Evolutionary conservation across 495 filamentous ascomycete species (phyloP).

Genomic region (Penicillium crystallinum): DNA sequence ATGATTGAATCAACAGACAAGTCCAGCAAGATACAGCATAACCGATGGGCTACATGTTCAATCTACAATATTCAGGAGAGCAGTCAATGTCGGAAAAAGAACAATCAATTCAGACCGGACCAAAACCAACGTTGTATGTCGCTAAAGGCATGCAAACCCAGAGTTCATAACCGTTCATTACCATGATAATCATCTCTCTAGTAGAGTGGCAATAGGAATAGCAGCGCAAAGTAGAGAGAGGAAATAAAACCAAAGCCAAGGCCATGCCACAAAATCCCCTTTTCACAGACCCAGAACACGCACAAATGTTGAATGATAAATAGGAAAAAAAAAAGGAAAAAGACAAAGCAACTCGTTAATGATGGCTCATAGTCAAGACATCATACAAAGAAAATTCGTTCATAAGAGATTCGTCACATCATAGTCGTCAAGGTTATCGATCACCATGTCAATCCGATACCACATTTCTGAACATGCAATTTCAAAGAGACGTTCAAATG

Average conservation of each 20-base stretch:
- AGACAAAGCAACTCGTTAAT: slow-evolving; percentile 4
- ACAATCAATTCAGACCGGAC: background rate
- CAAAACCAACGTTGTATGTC: slow-evolving; percentile 3
- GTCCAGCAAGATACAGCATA: background rate
- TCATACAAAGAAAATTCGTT: slow-evolving; percentile 29
- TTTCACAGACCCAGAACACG: slow-evolving; percentile 9
- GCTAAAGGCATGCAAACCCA: slow-evolving; percentile 5
- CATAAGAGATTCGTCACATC: slow-evolving; percentile 46
- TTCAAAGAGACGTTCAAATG: slow-evolving; percentile 1
- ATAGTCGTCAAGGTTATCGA: slow-evolving; percentile 38
- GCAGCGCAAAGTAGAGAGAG: background rate
- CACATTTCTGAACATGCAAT: slow-evolving; percentile 16
- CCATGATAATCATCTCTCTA: slow-evolving; percentile 32
- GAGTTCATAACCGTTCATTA: slow-evolving; percentile 30
- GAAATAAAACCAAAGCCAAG: slow-evolving; percentile 7
- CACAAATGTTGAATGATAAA: slow-evolving; percentile 4
- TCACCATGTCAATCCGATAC: background rate
- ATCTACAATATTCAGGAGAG: background rate
- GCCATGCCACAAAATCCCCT: slow-evolving; percentile 17
- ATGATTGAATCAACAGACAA: too few species aligned
- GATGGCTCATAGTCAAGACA: slow-evolving; percentile 7
- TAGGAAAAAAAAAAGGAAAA: slow-evolving; percentile 2
- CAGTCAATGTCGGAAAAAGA: background rate
- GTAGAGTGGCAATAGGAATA: slow-evolving; percentile 12
- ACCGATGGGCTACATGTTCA: background rate